Percentiles rank a stretch among this genome's conserved stretches.
Conservation (phyloP, 345 rosid genomes). For the Mercurialis annua region DNA sequence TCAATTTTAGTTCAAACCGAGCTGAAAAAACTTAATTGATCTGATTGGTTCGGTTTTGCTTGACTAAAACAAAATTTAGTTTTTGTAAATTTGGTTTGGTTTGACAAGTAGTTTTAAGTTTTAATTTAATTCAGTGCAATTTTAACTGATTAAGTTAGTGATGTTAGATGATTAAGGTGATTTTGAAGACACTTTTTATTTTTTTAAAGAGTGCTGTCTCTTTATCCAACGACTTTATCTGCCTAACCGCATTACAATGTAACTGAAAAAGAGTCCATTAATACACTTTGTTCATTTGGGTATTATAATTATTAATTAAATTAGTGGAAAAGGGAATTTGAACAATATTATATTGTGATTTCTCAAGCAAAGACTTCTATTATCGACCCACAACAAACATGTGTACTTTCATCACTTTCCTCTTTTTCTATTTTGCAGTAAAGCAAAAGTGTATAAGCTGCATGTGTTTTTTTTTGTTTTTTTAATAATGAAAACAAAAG, state of each 20-base stretch:
- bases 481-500: too few relatives aligned
- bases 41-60: too few relatives aligned
- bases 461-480: too few relatives aligned
- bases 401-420: background rate
- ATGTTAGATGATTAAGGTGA: too few relatives aligned
- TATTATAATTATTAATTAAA: background rate
- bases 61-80: too few relatives aligned
- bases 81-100: too few relatives aligned
- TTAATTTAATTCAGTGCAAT: too few relatives aligned
- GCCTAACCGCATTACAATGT: background rate
- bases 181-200: background rate
- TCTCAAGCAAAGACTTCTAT: background rate
- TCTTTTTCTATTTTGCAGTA: background rate
- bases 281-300: conserved; percentile 4
- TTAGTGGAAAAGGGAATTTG: background rate
- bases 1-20: too few relatives aligned
- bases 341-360: background rate
- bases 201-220: background rate
- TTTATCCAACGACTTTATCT: background rate
- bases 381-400: background rate
- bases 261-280: background rate
- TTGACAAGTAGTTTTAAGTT: too few relatives aligned
- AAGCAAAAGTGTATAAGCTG: background rate
- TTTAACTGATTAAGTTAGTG: too few relatives aligned
- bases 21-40: too few relatives aligned